Percentiles rank a stretch among this genome's conserved stretches.
Conservation (phyloP, 441 rosid species). For the Viola pubescens region DNA sequence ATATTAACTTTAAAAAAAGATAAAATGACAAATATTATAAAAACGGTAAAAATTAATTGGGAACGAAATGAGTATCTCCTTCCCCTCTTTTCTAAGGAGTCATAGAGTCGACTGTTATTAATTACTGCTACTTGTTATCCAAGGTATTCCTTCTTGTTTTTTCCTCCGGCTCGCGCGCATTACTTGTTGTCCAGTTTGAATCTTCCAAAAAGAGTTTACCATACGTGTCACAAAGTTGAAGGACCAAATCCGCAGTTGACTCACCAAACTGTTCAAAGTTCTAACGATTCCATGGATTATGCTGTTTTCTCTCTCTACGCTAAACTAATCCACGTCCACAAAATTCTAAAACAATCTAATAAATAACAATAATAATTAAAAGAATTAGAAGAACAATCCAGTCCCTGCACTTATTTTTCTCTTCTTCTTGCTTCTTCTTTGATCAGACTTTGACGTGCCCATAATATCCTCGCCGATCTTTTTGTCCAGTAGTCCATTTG, state of each 20-base stretch:
- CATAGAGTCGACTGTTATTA: too few species aligned
- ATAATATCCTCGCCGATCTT: neutral
- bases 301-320: constrained; percentile 12
- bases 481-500: neutral
- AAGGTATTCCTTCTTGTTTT: too few species aligned
- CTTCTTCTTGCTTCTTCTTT: neutral
- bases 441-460: constrained; percentile 15
- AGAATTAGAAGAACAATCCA: constrained; percentile 25
- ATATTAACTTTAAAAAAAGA: too few species aligned
- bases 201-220: neutral
- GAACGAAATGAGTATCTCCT: too few species aligned
- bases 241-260: constrained; percentile 19
- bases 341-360: constrained; percentile 15
- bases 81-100: too few species aligned
- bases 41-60: too few species aligned
- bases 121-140: too few species aligned
- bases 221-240: constrained; percentile 5
- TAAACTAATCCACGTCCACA: constrained; percentile 31
- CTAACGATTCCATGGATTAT: neutral
- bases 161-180: neutral
- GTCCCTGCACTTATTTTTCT: neutral
- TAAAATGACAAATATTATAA: too few species aligned
- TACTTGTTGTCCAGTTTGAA: neutral
- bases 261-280: constrained; percentile 16
- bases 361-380: too few species aligned